Percentiles rank a stretch among this genome's conserved stretches.
Conservation (phyloP, 1,284 basidiomycete genomes). For the Malassezia pachydermatis region DNA sequence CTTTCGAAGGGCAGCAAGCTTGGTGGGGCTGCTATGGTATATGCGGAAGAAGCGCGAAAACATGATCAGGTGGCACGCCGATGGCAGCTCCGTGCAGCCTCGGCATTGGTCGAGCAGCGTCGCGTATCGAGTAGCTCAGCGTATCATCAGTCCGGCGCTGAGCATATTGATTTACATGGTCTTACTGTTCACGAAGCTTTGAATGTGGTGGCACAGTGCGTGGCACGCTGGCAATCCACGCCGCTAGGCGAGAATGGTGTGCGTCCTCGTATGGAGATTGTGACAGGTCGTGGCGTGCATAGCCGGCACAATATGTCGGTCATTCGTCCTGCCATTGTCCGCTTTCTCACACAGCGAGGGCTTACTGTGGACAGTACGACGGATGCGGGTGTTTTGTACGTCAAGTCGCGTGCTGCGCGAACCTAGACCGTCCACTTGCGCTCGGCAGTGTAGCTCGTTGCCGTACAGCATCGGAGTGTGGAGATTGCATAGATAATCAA, state of each 20-base stretch:
- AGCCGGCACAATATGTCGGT: constrained; percentile 43
- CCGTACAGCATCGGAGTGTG: too few relatives aligned
- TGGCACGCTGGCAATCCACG: constrained; percentile 37
- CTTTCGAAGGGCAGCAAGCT: constrained; percentile 1
- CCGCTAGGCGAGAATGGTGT: constrained; percentile 4
- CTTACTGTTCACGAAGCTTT: constrained; percentile 47
- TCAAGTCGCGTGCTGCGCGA: constrained; percentile 9
- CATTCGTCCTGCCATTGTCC: constrained; percentile 41
- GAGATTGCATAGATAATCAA: too few relatives aligned
- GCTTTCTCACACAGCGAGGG: constrained; percentile 10
- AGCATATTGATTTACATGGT: constrained; percentile 47
- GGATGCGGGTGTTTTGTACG: constrained; percentile 12
- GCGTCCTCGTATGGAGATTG: constrained; percentile 38
- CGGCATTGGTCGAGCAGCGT: constrained; percentile 43
- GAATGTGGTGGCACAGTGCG: constrained; percentile 40
- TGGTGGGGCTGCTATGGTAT: constrained; percentile 23
- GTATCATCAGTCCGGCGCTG: constrained; percentile 8
- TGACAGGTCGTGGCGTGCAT: constrained; percentile 48
- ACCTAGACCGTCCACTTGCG: too few relatives aligned
- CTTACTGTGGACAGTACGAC: constrained; percentile 5
- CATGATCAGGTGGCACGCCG: constrained; percentile 42
- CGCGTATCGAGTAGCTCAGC: constrained; percentile 7
- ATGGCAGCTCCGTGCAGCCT: constrained; percentile 44
- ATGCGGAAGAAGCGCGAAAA: constrained; percentile 47
- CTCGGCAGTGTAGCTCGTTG: too few relatives aligned